A percentile compares a stretch with the other conserved stretches of the same genome.
Evolutionary conservation across 2,329 filamentous ascomycete species (phyloP).

Genomic region (Albifimbria verrucaria): DNA sequence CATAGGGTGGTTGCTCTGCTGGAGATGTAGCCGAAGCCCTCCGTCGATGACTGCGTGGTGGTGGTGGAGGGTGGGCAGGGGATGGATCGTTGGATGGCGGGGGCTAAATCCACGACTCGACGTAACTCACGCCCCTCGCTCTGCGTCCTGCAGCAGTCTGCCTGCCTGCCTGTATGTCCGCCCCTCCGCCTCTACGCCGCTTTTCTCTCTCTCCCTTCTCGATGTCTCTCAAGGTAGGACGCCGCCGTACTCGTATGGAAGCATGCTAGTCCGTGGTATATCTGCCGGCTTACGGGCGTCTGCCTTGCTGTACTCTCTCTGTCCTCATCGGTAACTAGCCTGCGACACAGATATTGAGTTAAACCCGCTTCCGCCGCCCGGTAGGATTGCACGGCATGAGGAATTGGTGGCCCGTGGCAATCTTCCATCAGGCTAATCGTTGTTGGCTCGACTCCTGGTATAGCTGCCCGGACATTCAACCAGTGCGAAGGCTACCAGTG

Average conservation of each 20-base stretch:
- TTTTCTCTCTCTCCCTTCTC: not conserved
- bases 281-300: not conserved
- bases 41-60: constrained; percentile 7
- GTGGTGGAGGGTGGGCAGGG: constrained; percentile 11
- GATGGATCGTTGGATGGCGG: not conserved
- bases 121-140: not conserved
- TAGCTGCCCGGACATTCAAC: no score
- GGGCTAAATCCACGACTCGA: not conserved
- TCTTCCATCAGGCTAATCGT: no score
- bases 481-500: no score
- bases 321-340: not conserved
- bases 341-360: not conserved
- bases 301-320: not conserved
- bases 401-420: no score
- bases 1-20: constrained; percentile 28
- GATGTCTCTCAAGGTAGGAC: not conserved
- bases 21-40: not conserved
- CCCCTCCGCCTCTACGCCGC: not conserved
- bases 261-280: no score
- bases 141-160: no score
- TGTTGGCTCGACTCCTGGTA: no score
- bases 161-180: not conserved
- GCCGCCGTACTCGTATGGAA: not conserved
- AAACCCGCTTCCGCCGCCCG: no score
- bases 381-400: no score